Evolutionary conservation across 1,284 basidiomycete genomes (phyloP).

Genomic region (Ustilago tritici): DNA sequence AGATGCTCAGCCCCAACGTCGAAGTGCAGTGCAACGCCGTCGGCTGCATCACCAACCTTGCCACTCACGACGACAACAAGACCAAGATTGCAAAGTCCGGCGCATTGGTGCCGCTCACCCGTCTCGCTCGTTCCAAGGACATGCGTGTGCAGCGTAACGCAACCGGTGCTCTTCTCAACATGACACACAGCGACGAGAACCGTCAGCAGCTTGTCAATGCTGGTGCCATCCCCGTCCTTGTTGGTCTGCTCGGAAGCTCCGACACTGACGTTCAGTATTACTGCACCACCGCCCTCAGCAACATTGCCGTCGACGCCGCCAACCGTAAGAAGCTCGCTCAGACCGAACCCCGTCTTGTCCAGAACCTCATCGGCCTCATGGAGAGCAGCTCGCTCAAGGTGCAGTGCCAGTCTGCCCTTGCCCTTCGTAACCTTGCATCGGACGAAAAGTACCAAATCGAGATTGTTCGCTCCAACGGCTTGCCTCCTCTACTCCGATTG

Average conservation of each 20-base stretch:
- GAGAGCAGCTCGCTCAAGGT: slow-evolving; percentile 97
- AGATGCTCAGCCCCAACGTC: slow-evolving; percentile 99
- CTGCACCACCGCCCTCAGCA: slow-evolving; percentile 97
- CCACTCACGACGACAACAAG: slow-evolving; percentile 99
- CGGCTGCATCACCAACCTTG: slow-evolving; percentile 98
- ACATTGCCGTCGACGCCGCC: slow-evolving; percentile 79
- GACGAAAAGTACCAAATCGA: slow-evolving; percentile 99
- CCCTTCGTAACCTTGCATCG: slow-evolving; percentile 94
- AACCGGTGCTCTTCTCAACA: slow-evolving; percentile 96
- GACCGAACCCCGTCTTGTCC: slow-evolving; percentile 93
- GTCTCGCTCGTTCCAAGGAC: slow-evolving; percentile 96
- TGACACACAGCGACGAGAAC: slow-evolving; percentile 98
- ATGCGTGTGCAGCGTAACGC: slow-evolving; percentile 99
- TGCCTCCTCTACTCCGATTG: slow-evolving; percentile 90
- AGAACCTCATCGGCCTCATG: slow-evolving; percentile 95
- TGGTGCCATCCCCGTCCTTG: slow-evolving; percentile 96
- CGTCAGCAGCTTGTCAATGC: slow-evolving; percentile 98
- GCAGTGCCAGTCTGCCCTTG: slow-evolving; percentile 97
- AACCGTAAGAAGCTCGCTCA: slow-evolving; percentile 97
- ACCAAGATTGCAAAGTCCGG: slow-evolving; percentile 99
- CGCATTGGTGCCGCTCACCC: slow-evolving; percentile 93
- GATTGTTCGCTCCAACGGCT: slow-evolving; percentile 95
- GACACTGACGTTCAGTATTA: slow-evolving; percentile 99
- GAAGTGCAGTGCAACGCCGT: slow-evolving; percentile 99
- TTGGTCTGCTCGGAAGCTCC: slow-evolving; percentile 92